Percentiles rank a stretch among this genome's conserved stretches.
Evolutionary conservation across 2,329 filamentous ascomycete species (phyloP).

Genomic region (Ilyonectria robusta): DNA sequence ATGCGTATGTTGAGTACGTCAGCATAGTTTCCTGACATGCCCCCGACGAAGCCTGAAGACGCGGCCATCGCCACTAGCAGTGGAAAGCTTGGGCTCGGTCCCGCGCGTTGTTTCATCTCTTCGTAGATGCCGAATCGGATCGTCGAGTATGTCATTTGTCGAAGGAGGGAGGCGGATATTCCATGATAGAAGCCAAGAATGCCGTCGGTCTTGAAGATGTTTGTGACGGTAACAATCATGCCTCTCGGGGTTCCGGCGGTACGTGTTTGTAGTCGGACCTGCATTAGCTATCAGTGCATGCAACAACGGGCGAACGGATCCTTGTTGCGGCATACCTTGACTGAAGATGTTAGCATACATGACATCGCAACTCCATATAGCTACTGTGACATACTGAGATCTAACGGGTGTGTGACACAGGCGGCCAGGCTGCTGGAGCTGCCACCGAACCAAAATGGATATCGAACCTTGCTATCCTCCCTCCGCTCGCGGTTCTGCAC

Average conservation of each 20-base stretch:
- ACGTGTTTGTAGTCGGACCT: conserved; percentile 90
- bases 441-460: conserved; percentile 95
- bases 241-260: conserved; percentile 78
- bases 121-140: conserved; percentile 97
- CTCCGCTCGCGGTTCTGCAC: conserved; percentile 37
- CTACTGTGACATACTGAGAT: conserved; percentile 76
- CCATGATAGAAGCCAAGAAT: conserved; percentile 87
- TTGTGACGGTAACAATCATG: conserved; percentile 86
- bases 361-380: too few relatives aligned
- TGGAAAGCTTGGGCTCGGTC: conserved; percentile 73
- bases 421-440: conserved; percentile 93
- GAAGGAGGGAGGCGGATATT: conserved; percentile 89
- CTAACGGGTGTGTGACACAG: conserved; percentile 89
- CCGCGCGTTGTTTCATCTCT: conserved; percentile 74
- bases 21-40: conserved; percentile 91
- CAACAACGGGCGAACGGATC: too few relatives aligned
- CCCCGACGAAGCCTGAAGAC: conserved; percentile 89
- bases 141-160: conserved; percentile 94
- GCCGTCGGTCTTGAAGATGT: conserved; percentile 83
- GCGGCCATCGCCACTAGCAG: conserved; percentile 85
- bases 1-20: conserved; percentile 98
- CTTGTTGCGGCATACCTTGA: neutral
- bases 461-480: conserved; percentile 62
- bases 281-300: neutral
- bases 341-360: neutral